Evolutionary conservation across 2,329 filamentous ascomycete genomes (phyloP), one percentile per base, ranked within the genome.

Genomic region (Chrysoporthe austroafricana): DNA sequence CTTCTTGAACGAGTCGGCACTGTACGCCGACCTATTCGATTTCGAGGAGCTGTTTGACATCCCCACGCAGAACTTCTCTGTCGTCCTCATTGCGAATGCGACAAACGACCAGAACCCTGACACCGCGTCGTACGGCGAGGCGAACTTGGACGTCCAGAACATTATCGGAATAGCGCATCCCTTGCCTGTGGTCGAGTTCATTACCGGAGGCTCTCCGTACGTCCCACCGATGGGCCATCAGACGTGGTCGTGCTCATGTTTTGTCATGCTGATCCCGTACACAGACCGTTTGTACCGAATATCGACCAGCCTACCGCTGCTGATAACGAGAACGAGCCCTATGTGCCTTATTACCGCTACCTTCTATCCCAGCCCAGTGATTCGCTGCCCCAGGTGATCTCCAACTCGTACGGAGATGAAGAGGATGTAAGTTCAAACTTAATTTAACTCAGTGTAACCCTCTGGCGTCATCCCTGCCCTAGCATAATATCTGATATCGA

Each of bases 391-490:
- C 83, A 86, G 2, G 86, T 91, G 34, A 82, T 93, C 58, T 85
- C 84, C 46, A 90, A 88, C 14, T 92, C 89, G 0, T 93, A 92
- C 73, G 89, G 88, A 32, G 89, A 91, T 71, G 83, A 89, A 57
- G 91, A 93, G 21, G 62, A 63, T 43, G 62, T 63, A 56, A 63
- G 62, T 63, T 36, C 50, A 32, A 13, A 7, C 4, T 7, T 43
- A 14, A 21, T 60, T 14, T 16, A 18, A 7, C 21, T 3, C 59
- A 1, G 26, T 46, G 21, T 9, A 11, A 46, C 43, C 26, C 26
- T 46, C 13, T 26, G 13, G n/a, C 26, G 8, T 13, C 26, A 26
- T 18, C 16, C 21, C 18, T 26, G 39, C 16, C 57, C n/a, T 26
- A 8, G n/a, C 13, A 7, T 21, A 14, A 39, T 4, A 21, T 13